Conservation (phyloP, 2,329 filamentous ascomycete species). For the Metarhizium humberi region DNA sequence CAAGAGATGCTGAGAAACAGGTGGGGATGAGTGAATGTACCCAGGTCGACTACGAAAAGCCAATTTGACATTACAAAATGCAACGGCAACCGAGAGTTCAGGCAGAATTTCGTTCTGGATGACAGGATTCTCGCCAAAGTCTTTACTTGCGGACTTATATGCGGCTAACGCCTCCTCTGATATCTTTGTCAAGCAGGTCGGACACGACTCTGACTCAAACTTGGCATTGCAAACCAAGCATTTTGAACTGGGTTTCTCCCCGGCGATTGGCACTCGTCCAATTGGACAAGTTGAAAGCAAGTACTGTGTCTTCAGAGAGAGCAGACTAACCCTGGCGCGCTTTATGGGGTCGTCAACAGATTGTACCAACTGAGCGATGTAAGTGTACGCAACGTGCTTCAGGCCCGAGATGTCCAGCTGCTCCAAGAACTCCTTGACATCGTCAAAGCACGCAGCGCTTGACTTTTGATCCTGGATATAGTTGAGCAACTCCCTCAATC, state of each 20-base stretch:
- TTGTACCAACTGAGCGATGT: constrained; percentile 23
- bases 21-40: constrained; percentile 6
- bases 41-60: constrained; percentile 13
- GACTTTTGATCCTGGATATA: constrained; percentile 27
- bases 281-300: constrained; percentile 29
- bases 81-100: constrained; percentile 25
- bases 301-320: constrained; percentile 35
- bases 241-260: constrained; percentile 11
- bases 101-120: constrained; percentile 14
- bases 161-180: constrained; percentile 12
- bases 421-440: constrained; percentile 35
- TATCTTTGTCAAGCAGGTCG: constrained; percentile 15
- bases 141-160: constrained; percentile 6
- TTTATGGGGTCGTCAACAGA: constrained; percentile 14
- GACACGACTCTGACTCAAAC: constrained; percentile 11
- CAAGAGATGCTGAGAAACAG: constrained; percentile 26
- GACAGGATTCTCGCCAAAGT: constrained; percentile 1
- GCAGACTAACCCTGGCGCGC: constrained; percentile 19
- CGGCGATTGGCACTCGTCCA: constrained; percentile 13
- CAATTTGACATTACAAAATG: constrained; percentile 23
- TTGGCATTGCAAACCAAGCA: constrained; percentile 16
- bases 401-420: constrained; percentile 30
- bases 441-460: constrained; percentile 35
- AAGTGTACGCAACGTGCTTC: constrained; percentile 27
- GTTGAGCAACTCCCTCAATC: constrained; percentile 23